Conservation (phyloP, 2,329 filamentous ascomycete genomes). For the Xylariaceae sp. region DNA sequence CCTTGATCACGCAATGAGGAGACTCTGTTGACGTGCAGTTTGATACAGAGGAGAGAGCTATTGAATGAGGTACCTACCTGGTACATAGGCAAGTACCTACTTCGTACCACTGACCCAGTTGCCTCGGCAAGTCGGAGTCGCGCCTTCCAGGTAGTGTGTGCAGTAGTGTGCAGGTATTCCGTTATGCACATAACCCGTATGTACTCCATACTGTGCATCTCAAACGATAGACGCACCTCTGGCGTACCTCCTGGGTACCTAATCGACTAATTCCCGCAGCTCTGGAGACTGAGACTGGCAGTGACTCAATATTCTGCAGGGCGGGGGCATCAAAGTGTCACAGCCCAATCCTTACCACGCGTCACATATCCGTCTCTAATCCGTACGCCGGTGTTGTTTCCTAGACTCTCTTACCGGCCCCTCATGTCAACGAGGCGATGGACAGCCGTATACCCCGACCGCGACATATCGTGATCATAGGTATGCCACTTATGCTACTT, state of each 20-base stretch:
- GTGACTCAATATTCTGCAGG: background rate
- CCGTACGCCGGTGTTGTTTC: background rate
- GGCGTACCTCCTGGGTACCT: background rate
- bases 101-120: too few species aligned
- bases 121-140: too few species aligned
- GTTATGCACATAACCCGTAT: too few species aligned
- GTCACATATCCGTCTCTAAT: background rate
- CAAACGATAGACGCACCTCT: too few species aligned
- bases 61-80: too few species aligned
- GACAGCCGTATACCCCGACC: conserved; percentile 29
- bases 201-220: too few species aligned
- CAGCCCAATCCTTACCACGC: background rate
- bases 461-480: conserved; percentile 33
- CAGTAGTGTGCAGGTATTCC: too few species aligned
- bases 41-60: too few species aligned
- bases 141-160: too few species aligned
- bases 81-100: too few species aligned
- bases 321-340: background rate
- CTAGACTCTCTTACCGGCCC: conserved; percentile 7
- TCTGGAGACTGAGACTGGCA: background rate
- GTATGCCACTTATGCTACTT: conserved; percentile 19
- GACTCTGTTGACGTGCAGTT: too few species aligned
- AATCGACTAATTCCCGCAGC: background rate
- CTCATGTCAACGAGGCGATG: conserved; percentile 30
- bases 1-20: too few species aligned